Evolutionary conservation across 306 rosid genomes (phyloP), one percentile per base, ranked within the genome.

Genomic region (Trichosanthes truncata): DNA sequence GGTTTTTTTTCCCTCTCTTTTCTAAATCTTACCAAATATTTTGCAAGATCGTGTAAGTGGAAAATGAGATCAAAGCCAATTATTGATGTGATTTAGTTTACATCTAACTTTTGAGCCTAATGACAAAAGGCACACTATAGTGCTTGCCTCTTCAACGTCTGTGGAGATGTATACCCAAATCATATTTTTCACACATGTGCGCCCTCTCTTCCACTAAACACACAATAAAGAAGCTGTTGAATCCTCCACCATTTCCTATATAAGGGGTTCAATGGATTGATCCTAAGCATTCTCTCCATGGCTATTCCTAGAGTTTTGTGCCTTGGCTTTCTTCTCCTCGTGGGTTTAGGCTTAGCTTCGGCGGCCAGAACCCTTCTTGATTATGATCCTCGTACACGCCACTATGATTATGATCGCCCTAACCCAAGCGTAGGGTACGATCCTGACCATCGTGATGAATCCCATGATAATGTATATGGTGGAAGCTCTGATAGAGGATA

Each of bases 311-410:
- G 26, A 78, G 61, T 79, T 80, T 60, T 81, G 0, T 20, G 25
- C 80, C 36, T 87, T 81, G 63, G 80, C 77, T 53, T 93, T 86
- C 77, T 90, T 51, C 71, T 87, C 9, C 74, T 89, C 3, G 45
- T 91, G 71, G 80, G 87, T 75, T 41, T 90, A 4, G 89, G 92
- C 2, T 25, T 88, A 40, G 85, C 92, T 78, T 90, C 94, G 7
- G 91, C 94, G 0, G 84, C 85, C 48, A 83, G 97, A 86, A 73
- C 84, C 23, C 81, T 89, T n/a, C 90, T 93, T 41, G 82, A 76
- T 45, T 77, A 79, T 84, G 90, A 81, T n/a, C 81, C 77, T 8
- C 45, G 23, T 14, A 7, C 73, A 17, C 71, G 14, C 81, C 17
- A 84, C 63, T 79, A 83, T 17, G 82, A 80, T 18, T 51, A 26